Evolutionary conservation across 1,139 yeast species (phyloP).

Genomic region (Lodderomyces theae): DNA sequence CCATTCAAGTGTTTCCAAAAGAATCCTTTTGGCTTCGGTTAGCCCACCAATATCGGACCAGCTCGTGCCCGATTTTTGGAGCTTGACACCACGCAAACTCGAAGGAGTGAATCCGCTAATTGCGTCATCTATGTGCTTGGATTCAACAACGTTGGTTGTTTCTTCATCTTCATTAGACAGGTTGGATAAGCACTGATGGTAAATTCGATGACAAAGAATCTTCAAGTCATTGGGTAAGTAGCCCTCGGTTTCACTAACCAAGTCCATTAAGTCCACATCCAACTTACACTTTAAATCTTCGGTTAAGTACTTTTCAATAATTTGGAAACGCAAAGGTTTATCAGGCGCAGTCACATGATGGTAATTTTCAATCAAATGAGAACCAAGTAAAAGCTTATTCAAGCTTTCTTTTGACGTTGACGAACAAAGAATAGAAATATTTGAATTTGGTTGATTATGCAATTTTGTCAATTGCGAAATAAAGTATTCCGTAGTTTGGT

Average conservation of each 20-base stretch:
- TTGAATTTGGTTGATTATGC: conserved; percentile 41
- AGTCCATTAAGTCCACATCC: conserved; percentile 59
- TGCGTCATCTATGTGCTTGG: conserved; percentile 52
- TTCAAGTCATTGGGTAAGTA: conserved; percentile 81
- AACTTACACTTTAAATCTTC: conserved; percentile 28
- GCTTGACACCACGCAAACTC: conserved; percentile 79
- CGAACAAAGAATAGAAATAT: conserved; percentile 54
- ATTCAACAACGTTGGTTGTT: conserved; percentile 16
- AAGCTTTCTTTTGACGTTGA: conserved; percentile 64
- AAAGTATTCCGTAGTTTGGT: conserved; percentile 53
- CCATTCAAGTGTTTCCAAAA: conserved; percentile 92
- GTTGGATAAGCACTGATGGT: conserved; percentile 57
- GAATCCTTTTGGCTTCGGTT: conserved; percentile 65
- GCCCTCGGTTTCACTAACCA: conserved; percentile 83
- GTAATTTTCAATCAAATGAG: conserved; percentile 68
- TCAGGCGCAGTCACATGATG: conserved; percentile 68
- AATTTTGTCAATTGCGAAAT: conserved; percentile 39
- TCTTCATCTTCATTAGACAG: conserved; percentile 1
- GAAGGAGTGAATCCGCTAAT: conserved; percentile 73
- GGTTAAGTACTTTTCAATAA: conserved; percentile 48
- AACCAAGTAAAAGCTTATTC: conserved; percentile 58
- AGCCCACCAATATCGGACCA: conserved; percentile 95
- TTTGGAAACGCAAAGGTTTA: conserved; percentile 54
- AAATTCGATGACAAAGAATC: conserved; percentile 69
- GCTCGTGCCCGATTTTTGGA: conserved; percentile 69